A percentile compares a stretch with the other conserved stretches of the same genome.
Evolutionary conservation across 2,329 filamentous ascomycete genomes (phyloP).

Genomic region (Zymoseptoria brevis): DNA sequence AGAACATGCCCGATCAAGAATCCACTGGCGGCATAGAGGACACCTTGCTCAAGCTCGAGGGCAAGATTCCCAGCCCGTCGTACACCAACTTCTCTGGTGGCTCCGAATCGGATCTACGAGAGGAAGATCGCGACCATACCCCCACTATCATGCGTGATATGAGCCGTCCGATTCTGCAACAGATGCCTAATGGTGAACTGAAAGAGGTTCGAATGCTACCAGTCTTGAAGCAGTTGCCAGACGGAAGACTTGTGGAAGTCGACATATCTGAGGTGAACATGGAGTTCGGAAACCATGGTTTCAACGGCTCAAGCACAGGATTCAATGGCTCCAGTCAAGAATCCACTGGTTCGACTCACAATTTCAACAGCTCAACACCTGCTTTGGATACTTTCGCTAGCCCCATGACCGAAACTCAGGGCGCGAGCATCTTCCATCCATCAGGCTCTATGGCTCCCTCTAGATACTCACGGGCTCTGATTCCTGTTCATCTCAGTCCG

Average conservation of each 20-base stretch:
- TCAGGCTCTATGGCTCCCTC: conserved; percentile 17
- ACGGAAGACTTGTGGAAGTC: background rate
- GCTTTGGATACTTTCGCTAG: conserved; percentile 12
- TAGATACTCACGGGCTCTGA: conserved; percentile 3
- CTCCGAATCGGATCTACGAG: background rate
- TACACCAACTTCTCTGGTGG: conserved; percentile 4
- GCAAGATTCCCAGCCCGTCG: conserved; percentile 39
- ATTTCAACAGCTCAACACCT: conserved; percentile 11
- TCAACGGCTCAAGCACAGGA: conserved; percentile 6
- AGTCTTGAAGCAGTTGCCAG: background rate
- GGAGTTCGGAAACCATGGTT: conserved; percentile 9
- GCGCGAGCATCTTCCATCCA: conserved; percentile 27
- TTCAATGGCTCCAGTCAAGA: too few relatives aligned
- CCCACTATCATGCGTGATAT: background rate
- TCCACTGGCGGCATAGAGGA: conserved; percentile 78
- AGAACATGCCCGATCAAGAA: conserved; percentile 65
- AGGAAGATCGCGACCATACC: background rate
- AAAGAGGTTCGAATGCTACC: background rate
- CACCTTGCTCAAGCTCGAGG: conserved; percentile 86
- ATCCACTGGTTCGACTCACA: conserved; percentile 1
- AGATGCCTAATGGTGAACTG: conserved; percentile 10
- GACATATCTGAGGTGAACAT: background rate
- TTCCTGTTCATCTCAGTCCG: conserved; percentile 1
- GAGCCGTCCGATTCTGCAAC: conserved; percentile 2
- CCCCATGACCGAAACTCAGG: conserved; percentile 26